Evolutionary conservation across 2,329 filamentous ascomycete species (phyloP).

Genomic region (Colletotrichum coccodes): DNA sequence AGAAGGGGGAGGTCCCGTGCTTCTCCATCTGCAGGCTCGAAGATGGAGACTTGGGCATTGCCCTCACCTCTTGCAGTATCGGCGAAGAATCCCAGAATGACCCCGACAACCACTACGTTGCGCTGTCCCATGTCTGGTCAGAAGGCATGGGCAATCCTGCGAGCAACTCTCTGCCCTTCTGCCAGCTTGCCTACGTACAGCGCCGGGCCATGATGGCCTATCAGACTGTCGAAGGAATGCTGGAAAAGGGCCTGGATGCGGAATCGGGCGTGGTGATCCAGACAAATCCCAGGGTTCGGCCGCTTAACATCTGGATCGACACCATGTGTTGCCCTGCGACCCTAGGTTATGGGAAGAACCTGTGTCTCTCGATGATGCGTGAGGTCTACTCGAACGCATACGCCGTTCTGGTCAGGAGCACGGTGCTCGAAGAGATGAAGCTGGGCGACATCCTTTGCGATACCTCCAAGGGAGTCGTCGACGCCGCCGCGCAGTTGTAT

Average conservation of each 20-base stretch:
- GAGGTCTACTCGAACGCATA: slow-evolving; percentile 22
- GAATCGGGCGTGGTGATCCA: not conserved
- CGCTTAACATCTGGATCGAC: slow-evolving; percentile 7
- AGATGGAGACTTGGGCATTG: slow-evolving; percentile 1
- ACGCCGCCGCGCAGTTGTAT: slow-evolving; percentile 9
- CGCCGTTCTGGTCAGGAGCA: slow-evolving; percentile 17
- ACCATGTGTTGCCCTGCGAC: slow-evolving; percentile 12
- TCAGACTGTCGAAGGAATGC: slow-evolving; percentile 2
- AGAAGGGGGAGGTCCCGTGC: slow-evolving; percentile 12
- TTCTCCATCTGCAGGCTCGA: slow-evolving; percentile 7
- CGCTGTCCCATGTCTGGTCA: slow-evolving; percentile 20
- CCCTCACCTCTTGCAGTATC: not conserved
- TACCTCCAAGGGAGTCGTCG: not conserved
- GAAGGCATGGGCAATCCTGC: slow-evolving; percentile 6
- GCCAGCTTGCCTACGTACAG: slow-evolving; percentile 6
- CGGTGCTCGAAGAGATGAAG: not conserved
- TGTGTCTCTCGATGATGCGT: slow-evolving; percentile 13
- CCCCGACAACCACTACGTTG: slow-evolving; percentile 10
- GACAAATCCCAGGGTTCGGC: not conserved
- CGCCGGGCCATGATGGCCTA: slow-evolving; percentile 1
- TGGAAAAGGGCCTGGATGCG: not conserved
- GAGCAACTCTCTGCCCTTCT: slow-evolving; percentile 15
- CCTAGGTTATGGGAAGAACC: slow-evolving; percentile 4
- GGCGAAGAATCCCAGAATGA: slow-evolving; percentile 6
- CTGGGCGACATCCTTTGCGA: not conserved